A percentile compares a stretch with the other conserved stretches of the same genome.
Conservation (phyloP, 306 rosid species). For the Vicia faba region DNA sequence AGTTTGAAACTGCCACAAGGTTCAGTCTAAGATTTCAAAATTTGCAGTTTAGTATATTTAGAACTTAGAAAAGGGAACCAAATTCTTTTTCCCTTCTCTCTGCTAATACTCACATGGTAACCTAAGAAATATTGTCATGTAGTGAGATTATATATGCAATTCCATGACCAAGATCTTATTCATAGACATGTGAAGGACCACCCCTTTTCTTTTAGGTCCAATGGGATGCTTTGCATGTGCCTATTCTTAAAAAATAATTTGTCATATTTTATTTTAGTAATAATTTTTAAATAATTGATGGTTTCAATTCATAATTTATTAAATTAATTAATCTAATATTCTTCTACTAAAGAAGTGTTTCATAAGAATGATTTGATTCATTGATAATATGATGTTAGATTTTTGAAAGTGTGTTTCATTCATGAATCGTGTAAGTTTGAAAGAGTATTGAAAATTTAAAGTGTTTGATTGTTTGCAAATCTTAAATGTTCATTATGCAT, state of each 20-base stretch:
- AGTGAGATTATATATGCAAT: slow-evolving; percentile 50
- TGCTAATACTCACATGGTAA: slow-evolving; percentile 69
- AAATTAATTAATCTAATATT: no score
- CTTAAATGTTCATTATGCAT: no score
- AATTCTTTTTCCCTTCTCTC: slow-evolving; percentile 36
- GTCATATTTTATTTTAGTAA: no score
- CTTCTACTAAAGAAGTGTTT: no score
- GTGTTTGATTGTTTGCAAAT: no score
- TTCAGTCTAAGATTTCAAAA: slow-evolving; percentile 49
- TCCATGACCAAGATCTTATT: slow-evolving; percentile 59
- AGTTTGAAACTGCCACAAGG: slow-evolving; percentile 45
- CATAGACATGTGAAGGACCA: slow-evolving; percentile 74
- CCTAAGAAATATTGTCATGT: slow-evolving; percentile 51
- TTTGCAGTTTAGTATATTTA: slow-evolving; percentile 42
- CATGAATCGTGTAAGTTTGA: no score
- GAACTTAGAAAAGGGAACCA: slow-evolving; percentile 42
- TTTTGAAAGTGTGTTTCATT: no score
- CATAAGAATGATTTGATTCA: no score
- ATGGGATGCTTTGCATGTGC: slow-evolving; percentile 85
- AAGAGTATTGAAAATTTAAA: no score
- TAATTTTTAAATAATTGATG: no score
- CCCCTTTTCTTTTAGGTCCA: slow-evolving; percentile 61
- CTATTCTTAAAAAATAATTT: not conserved
- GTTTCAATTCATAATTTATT: no score
- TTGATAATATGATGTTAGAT: no score